phyloP scores from a whole-genome alignment of 2,329 filamentous ascomycete species.

The Myriosclerotinia curreyana region DNA sequence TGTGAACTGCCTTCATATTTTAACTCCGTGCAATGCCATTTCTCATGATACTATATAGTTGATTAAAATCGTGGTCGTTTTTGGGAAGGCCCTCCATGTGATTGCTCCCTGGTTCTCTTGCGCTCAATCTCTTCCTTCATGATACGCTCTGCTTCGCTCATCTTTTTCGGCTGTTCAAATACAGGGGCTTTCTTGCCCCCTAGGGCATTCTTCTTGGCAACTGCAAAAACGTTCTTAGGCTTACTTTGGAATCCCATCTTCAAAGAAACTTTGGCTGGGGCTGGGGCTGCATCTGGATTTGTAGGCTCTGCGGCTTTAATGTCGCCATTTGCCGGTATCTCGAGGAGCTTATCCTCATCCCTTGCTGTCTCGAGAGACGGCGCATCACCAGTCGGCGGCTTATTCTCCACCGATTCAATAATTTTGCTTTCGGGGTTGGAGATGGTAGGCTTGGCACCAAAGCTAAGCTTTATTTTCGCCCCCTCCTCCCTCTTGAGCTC shows the following conservation, averaged over 20 bases:
- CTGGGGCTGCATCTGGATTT: slow-evolving; percentile 2
- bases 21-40: slow-evolving; percentile 26
- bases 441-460: slow-evolving; percentile 46
- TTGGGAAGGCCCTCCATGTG: slow-evolving; percentile 18
- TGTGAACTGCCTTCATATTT: slow-evolving; percentile 19
- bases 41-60: slow-evolving; percentile 2
- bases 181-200: slow-evolving; percentile 60
- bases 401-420: not conserved
- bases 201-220: slow-evolving; percentile 67
- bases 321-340: not conserved
- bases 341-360: not conserved
- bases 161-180: slow-evolving; percentile 68
- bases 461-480: slow-evolving; percentile 72
- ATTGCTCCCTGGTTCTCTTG: slow-evolving; percentile 55
- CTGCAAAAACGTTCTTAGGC: slow-evolving; percentile 73
- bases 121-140: slow-evolving; percentile 82
- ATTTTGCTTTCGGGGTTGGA: slow-evolving; percentile 27
- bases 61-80: slow-evolving; percentile 19
- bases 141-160: slow-evolving; percentile 83
- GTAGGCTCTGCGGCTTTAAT: not conserved
- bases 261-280: slow-evolving; percentile 53
- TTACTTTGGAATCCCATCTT: slow-evolving; percentile 65
- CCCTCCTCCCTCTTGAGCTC: slow-evolving; percentile 62
- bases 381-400: not conserved
- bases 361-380: not conserved